phyloP scores from a whole-genome alignment of 78 protist species.

The Protostelium mycophagum region DNA sequence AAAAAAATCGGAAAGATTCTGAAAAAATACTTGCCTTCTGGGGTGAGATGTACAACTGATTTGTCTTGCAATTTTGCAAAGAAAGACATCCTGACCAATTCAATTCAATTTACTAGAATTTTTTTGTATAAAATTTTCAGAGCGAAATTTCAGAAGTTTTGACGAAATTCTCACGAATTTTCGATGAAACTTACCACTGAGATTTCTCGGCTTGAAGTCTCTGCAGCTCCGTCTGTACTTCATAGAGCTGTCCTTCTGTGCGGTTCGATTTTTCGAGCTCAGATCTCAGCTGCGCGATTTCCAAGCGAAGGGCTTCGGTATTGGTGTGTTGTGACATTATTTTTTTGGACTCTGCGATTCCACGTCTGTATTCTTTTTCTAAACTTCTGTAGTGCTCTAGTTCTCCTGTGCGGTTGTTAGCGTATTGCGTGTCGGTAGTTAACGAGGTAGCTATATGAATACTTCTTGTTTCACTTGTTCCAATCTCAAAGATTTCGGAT shows the following conservation, averaged over 20 bases:
- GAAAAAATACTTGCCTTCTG: neutral
- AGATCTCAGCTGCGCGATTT: neutral
- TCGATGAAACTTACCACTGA: neutral
- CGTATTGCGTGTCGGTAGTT: no score
- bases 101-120: no score
- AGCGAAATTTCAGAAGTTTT: neutral
- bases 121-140: no score
- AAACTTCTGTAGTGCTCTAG: neutral
- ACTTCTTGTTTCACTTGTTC: no score
- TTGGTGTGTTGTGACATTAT: neutral
- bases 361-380: neutral
- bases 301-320: neutral
- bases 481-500: no score
- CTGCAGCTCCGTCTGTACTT: neutral
- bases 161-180: no score
- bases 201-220: neutral
- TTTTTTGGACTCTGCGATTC: neutral
- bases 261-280: neutral
- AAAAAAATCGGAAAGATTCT: neutral
- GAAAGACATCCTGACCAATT: neutral
- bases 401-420: no score
- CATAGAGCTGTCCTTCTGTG: neutral
- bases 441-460: no score
- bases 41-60: neutral
- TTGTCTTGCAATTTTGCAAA: neutral